Evolutionary conservation across 2,329 filamentous ascomycete species (phyloP).

Genomic region (Sordariomycetes sp.): DNA sequence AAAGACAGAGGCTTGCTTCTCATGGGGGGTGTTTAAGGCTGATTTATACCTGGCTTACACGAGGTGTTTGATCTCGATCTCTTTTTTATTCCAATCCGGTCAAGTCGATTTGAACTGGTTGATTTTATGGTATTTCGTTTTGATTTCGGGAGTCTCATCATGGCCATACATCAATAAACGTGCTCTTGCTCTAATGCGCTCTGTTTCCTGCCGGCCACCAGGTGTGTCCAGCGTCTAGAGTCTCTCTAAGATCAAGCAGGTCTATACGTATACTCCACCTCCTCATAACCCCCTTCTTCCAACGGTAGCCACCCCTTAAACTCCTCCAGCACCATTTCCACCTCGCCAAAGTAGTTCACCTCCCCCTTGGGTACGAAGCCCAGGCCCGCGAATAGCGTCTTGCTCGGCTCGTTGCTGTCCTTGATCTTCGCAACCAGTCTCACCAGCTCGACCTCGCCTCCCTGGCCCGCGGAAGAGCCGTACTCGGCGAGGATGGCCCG

Average conservation of each 20-base stretch:
- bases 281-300: constrained; percentile 2
- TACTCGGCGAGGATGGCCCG: constrained; percentile 40
- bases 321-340: constrained; percentile 33
- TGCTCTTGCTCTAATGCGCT: neutral
- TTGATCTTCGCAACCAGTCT: constrained; percentile 49
- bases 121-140: too few species aligned
- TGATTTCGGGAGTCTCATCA: too few species aligned
- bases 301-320: constrained; percentile 9
- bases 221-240: neutral
- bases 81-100: too few species aligned
- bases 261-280: constrained; percentile 3
- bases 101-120: too few species aligned
- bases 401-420: constrained; percentile 39
- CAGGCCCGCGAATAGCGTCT: constrained; percentile 37
- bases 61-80: too few species aligned
- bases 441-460: constrained; percentile 20
- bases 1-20: too few species aligned
- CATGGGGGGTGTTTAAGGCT: too few species aligned
- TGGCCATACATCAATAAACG: neutral
- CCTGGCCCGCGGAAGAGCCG: constrained; percentile 10
- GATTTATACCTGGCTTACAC: too few species aligned
- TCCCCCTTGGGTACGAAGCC: constrained; percentile 40
- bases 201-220: neutral
- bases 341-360: constrained; percentile 50
- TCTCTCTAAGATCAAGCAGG: neutral